Conservation (phyloP, 2,329 filamentous ascomycete species). For the Lachnellula cervina region DNA sequence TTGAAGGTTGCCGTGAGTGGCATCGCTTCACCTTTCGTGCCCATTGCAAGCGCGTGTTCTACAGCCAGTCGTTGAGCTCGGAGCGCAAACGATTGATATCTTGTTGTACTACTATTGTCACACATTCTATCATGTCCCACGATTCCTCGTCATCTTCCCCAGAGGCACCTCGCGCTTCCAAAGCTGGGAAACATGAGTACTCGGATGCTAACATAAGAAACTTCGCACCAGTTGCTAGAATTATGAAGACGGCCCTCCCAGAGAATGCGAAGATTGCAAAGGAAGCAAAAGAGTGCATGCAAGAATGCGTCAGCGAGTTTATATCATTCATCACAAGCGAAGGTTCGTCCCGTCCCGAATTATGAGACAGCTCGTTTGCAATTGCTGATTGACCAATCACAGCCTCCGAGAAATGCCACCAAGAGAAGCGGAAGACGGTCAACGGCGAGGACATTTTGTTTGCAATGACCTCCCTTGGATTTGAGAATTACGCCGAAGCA, state of each 20-base stretch:
- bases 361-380: conserved; percentile 7
- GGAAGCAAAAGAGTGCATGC: conserved; percentile 99
- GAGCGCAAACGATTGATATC: conserved; percentile 27
- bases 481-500: conserved; percentile 97
- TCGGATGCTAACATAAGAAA: conserved; percentile 91
- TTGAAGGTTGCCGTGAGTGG: conserved; percentile 36
- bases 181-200: conserved; percentile 30
- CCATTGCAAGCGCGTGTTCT: conserved; percentile 34
- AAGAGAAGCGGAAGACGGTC: conserved; percentile 98
- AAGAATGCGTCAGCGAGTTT: conserved; percentile 99
- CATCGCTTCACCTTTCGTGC: conserved; percentile 45
- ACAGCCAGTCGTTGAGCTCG: conserved; percentile 29
- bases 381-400: conserved; percentile 26
- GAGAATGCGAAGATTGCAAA: conserved; percentile 99
- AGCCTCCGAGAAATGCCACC: conserved; percentile 99
- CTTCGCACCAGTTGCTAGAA: conserved; percentile 92
- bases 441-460: conserved; percentile 99
- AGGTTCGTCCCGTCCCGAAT: conserved; percentile 54
- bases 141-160: conserved; percentile 48
- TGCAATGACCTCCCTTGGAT: conserved; percentile 97
- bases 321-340: conserved; percentile 99
- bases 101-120: conserved; percentile 27
- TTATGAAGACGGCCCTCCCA: conserved; percentile 97
- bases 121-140: conserved; percentile 51
- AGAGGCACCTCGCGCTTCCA: conserved; percentile 44